Evolutionary conservation across 306 rosid genomes (phyloP).

Genomic region (Geum urbanum): DNA sequence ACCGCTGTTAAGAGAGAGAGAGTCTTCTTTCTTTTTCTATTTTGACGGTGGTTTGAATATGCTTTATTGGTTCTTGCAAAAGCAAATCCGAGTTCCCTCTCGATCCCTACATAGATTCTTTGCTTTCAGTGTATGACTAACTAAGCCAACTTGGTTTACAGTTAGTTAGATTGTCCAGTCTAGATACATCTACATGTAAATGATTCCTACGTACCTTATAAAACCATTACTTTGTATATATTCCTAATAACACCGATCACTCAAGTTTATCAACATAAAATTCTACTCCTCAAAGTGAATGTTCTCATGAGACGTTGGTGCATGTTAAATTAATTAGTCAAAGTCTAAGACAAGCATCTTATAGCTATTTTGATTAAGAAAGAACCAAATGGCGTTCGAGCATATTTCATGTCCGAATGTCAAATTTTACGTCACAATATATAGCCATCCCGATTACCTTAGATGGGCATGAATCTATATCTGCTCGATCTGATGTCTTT

Average conservation of each 20-base stretch:
- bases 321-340: no score
- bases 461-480: no score
- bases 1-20: background rate
- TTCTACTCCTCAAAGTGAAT: background rate
- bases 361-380: no score
- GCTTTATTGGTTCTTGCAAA: conserved; percentile 62
- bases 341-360: no score
- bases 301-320: background rate
- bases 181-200: background rate
- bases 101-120: conserved; percentile 48
- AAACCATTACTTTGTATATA: background rate
- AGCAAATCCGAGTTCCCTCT: conserved; percentile 40
- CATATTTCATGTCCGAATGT: conserved; percentile 1
- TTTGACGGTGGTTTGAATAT: conserved; percentile 28
- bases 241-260: background rate
- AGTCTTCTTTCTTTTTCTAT: background rate
- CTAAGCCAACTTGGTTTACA: conserved; percentile 27
- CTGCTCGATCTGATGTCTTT: no score
- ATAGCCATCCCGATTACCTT: background rate
- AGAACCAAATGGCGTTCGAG: background rate
- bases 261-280: background rate
- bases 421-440: background rate
- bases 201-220: conserved; percentile 4
- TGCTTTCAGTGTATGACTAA: conserved; percentile 46
- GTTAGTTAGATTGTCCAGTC: background rate